phyloP scores from a whole-genome alignment of 1,284 basidiomycete genomes.

The Trichosporon coremiiforme region DNA sequence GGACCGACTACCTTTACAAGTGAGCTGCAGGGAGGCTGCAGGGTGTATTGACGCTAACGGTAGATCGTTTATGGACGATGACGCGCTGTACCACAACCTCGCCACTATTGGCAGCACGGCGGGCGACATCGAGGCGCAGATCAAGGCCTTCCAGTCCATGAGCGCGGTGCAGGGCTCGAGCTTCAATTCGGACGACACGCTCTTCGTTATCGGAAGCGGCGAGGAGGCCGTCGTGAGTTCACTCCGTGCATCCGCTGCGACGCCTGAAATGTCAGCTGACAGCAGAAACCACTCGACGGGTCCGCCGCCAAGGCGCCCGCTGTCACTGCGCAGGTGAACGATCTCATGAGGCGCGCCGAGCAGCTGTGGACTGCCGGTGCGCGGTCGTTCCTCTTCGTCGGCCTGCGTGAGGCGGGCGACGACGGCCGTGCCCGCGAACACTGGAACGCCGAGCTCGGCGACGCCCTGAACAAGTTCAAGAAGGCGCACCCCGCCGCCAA shows the following conservation, averaged over 20 bases:
- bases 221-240: constrained; percentile 1
- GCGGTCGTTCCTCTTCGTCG: constrained; percentile 3
- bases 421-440: neutral
- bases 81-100: constrained; percentile 14
- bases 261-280: neutral
- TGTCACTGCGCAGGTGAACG: neutral
- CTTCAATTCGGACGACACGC: constrained; percentile 2
- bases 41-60: neutral
- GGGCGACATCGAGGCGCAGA: constrained; percentile 6
- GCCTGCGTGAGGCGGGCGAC: constrained; percentile 10
- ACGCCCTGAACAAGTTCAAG: constrained; percentile 7
- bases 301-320: neutral
- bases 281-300: constrained; percentile 7
- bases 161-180: neutral
- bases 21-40: neutral
- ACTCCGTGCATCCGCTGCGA: neutral
- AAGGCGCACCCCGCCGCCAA: constrained; percentile 2
- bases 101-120: neutral
- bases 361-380: neutral
- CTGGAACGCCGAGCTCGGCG: constrained; percentile 1
- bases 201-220: constrained; percentile 10
- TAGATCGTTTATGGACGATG: constrained; percentile 13
- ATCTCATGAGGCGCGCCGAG: constrained; percentile 5
- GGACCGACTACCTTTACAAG: constrained; percentile 16
- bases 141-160: constrained; percentile 12